A percentile compares a stretch with the other conserved stretches of the same genome.
phyloP scores from a whole-genome alignment of 2,329 filamentous ascomycete genomes.

The Cordyceps farinosa region DNA sequence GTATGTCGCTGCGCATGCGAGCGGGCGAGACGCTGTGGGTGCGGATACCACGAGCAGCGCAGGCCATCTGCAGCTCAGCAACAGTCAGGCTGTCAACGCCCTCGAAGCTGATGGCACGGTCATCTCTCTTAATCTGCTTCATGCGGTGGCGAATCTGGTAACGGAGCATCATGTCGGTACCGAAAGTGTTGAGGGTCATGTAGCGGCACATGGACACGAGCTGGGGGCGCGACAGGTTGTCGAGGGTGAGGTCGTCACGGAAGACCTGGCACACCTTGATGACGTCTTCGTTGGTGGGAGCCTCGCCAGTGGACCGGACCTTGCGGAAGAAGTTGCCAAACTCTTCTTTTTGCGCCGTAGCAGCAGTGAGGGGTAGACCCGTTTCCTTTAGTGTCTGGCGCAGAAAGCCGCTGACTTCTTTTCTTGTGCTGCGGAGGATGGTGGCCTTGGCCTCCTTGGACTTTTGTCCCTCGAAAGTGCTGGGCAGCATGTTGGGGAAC shows the following conservation, averaged over 20 bases:
- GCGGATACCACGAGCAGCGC: slow-evolving; percentile 85
- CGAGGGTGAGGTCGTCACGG: slow-evolving; percentile 93
- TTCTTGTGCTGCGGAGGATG: slow-evolving; percentile 76
- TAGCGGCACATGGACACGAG: slow-evolving; percentile 97
- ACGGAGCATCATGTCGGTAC: slow-evolving; percentile 94
- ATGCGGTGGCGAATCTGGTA: slow-evolving; percentile 97
- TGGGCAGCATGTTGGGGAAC: slow-evolving; percentile 96
- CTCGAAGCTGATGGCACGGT: slow-evolving; percentile 89
- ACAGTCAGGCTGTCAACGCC: slow-evolving; percentile 93
- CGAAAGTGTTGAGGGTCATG: slow-evolving; percentile 96
- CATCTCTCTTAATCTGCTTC: slow-evolving; percentile 98
- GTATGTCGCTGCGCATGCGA: slow-evolving; percentile 81
- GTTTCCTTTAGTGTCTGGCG: slow-evolving; percentile 86
- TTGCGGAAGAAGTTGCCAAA: slow-evolving; percentile 98
- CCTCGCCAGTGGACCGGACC: slow-evolving; percentile 84
- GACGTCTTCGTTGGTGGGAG: slow-evolving; percentile 82
- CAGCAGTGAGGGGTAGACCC: slow-evolving; percentile 80
- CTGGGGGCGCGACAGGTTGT: slow-evolving; percentile 94
- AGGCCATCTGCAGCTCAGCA: slow-evolving; percentile 85
- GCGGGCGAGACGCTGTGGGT: slow-evolving; percentile 89
- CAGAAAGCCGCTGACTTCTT: slow-evolving; percentile 89
- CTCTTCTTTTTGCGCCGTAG: slow-evolving; percentile 85
- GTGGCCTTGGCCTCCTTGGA: slow-evolving; percentile 86
- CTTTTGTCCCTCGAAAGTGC: slow-evolving; percentile 91
- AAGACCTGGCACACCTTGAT: slow-evolving; percentile 99